phyloP scores from a whole-genome alignment of 352 stramenopile genomes.

The Pythium aquatile region DNA sequence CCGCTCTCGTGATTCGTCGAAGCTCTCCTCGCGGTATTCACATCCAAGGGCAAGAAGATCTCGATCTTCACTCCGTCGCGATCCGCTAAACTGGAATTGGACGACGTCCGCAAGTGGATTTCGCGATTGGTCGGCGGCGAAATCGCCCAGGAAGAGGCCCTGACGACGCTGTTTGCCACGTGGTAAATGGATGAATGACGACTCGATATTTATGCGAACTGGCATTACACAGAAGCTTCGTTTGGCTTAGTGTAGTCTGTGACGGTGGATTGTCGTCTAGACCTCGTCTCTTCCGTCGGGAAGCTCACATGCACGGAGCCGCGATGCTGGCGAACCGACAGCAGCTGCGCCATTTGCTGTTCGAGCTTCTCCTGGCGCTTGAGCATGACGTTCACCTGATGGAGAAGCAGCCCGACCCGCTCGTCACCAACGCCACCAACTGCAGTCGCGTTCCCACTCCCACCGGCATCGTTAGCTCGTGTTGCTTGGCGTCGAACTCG shows the following conservation, averaged over 20 bases:
- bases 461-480: background rate
- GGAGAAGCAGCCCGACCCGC: constrained; percentile 24
- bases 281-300: background rate
- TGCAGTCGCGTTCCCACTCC: background rate
- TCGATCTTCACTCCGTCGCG: constrained; percentile 29
- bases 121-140: constrained; percentile 60
- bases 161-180: constrained; percentile 35
- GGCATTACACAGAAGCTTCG: background rate
- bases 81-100: constrained; percentile 21
- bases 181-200: constrained; percentile 1
- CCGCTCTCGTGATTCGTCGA: background rate
- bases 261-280: background rate
- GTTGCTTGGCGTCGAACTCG: background rate
- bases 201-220: constrained; percentile 24
- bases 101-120: constrained; percentile 61
- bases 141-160: constrained; percentile 42
- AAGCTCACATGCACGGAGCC: constrained; percentile 16
- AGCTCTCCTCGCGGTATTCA: constrained; percentile 64
- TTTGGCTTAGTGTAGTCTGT: constrained; percentile 9
- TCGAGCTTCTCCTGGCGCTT: constrained; percentile 37
- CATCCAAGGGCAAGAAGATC: constrained; percentile 67
- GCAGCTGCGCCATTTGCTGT: constrained; percentile 31
- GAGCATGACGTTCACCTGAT: constrained; percentile 32
- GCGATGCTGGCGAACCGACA: constrained; percentile 12
- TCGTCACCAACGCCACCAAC: constrained; percentile 9